Evolutionary conservation across 2,329 filamentous ascomycete genomes (phyloP).

Genomic region (Apiospora sp.): DNA sequence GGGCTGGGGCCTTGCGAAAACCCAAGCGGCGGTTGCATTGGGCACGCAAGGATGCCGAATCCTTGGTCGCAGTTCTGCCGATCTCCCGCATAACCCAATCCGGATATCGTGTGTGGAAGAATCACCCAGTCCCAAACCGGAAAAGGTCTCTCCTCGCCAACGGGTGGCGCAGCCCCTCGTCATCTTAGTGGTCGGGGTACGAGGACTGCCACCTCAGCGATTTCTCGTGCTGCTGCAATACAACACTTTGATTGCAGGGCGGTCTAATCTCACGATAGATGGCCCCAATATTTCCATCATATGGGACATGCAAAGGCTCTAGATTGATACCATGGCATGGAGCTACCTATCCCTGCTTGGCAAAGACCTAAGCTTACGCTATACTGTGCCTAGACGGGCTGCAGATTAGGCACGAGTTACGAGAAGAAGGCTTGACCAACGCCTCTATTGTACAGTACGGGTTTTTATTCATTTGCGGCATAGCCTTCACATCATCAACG

Average conservation of each 20-base stretch:
- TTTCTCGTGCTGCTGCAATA: not conserved
- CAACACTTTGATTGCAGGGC: not conserved
- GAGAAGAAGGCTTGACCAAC: not conserved
- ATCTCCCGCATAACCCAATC: constrained; percentile 19
- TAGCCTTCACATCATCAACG: not conserved
- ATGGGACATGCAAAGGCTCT: not conserved
- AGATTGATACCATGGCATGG: not conserved
- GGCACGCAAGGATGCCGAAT: constrained; percentile 5
- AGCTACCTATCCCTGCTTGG: not conserved
- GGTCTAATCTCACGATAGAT: constrained; percentile 10
- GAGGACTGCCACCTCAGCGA: constrained; percentile 25
- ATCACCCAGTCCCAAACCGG: not conserved
- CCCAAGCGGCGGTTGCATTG: constrained; percentile 12
- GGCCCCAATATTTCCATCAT: not conserved
- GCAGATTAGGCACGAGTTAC: not conserved
- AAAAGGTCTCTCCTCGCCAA: constrained; percentile 20
- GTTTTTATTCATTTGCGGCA: not conserved
- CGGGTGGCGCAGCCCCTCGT: constrained; percentile 10
- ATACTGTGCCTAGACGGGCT: not conserved
- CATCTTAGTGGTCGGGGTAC: constrained; percentile 21
- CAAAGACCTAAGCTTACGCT: not conserved
- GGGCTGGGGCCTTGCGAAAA: not conserved
- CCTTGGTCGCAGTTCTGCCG: not conserved
- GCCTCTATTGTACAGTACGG: constrained; percentile 9
- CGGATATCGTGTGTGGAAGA: constrained; percentile 8